A percentile compares a stretch with the other conserved stretches of the same genome.
Evolutionary conservation across 805 yeast species (phyloP).

Genomic region (Yamadazyma paraphyllophila): DNA sequence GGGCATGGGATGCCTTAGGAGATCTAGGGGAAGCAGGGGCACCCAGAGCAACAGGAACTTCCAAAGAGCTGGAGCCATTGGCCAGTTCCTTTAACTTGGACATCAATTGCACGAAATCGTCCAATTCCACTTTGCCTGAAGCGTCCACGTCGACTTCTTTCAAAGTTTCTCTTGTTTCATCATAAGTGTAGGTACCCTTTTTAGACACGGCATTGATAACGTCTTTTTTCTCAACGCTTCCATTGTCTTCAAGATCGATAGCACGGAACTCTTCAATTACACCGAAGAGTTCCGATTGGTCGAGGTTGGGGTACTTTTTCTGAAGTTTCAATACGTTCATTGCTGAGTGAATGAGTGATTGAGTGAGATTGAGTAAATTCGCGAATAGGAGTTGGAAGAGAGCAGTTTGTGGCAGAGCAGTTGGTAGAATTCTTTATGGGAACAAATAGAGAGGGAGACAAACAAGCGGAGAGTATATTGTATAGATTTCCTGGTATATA

Average conservation of each 20-base stretch:
- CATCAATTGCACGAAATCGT: constrained; percentile 83
- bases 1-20: constrained; percentile 21
- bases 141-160: constrained; percentile 92
- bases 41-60: constrained; percentile 18
- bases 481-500: too few species aligned
- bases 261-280: constrained; percentile 82
- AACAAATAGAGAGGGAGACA: too few species aligned
- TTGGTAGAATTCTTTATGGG: too few species aligned
- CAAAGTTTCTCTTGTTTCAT: constrained; percentile 89
- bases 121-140: constrained; percentile 94
- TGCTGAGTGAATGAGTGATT: neutral
- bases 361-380: too few species aligned
- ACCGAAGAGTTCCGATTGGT: constrained; percentile 81
- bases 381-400: too few species aligned
- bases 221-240: constrained; percentile 90
- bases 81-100: constrained; percentile 67
- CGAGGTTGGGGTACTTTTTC: constrained; percentile 82
- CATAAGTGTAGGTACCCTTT: constrained; percentile 80
- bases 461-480: too few species aligned
- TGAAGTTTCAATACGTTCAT: constrained; percentile 46
- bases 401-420: too few species aligned
- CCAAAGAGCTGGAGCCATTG: constrained; percentile 6
- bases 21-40: constrained; percentile 19
- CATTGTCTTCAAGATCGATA: constrained; percentile 87
- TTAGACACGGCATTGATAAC: constrained; percentile 81